These are phyloP conservation scores for Kodamaea arcana DNA, from an alignment of 1,139 yeast genomes.

Conservation along the genomic window DNA sequence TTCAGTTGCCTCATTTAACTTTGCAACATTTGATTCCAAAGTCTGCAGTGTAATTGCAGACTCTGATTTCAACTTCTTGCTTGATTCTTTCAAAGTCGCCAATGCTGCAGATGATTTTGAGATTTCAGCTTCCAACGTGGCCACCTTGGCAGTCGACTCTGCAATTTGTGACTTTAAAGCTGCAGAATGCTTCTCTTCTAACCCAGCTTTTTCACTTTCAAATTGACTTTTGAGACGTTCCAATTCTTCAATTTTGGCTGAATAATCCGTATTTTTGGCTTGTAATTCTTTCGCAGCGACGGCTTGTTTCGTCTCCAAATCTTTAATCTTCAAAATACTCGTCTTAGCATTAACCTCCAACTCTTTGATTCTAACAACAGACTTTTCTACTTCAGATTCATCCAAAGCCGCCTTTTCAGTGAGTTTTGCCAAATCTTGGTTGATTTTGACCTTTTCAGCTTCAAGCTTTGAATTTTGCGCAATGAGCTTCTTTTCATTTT, in stretches of 20 bases:
- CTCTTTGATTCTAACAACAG: conserved; percentile 1
- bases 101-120: background rate
- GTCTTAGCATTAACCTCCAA: background rate
- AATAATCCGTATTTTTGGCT: background rate
- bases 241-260: background rate
- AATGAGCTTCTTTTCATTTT: conserved; percentile 2
- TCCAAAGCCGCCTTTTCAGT: too few species aligned
- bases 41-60: background rate
- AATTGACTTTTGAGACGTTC: too few species aligned
- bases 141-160: conserved; percentile 1
- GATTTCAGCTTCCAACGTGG: conserved; percentile 3
- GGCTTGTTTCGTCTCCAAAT: background rate
- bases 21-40: conserved; percentile 1
- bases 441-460: background rate
- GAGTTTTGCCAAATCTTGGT: background rate
- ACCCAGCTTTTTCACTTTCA: too few species aligned
- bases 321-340: background rate
- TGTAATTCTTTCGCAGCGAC: background rate
- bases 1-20: conserved; percentile 4
- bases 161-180: conserved; percentile 1
- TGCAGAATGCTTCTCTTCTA: background rate
- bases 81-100: too few species aligned
- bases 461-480: conserved; percentile 2
- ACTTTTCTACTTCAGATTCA: conserved; percentile 1
- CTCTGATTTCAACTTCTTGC: background rate